Evolutionary conservation across 2,329 filamentous ascomycete genomes (phyloP).

Genomic region (Didymella exigua): DNA sequence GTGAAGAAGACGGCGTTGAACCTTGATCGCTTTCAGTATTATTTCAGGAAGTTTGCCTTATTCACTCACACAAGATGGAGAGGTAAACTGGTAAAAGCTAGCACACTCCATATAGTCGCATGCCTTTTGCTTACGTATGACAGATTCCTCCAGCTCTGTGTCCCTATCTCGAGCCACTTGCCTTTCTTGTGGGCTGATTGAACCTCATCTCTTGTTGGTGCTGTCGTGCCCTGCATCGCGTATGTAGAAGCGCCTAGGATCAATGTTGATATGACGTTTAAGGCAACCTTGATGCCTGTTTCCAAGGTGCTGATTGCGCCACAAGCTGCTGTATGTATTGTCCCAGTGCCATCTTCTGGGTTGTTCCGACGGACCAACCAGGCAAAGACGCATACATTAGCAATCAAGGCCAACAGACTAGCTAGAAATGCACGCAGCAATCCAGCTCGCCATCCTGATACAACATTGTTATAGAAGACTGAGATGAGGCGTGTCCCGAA

Average conservation of each 20-base stretch:
- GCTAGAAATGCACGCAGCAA: constrained; percentile 20
- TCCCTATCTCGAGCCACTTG: constrained; percentile 28
- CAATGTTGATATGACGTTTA: constrained; percentile 54
- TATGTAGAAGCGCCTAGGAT: constrained; percentile 27
- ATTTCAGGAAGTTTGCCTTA: background rate
- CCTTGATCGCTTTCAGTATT: background rate
- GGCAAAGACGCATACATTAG: constrained; percentile 18
- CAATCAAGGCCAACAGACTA: constrained; percentile 16
- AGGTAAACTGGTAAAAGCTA: constrained; percentile 22
- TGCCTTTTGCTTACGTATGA: constrained; percentile 18
- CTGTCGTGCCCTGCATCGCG: constrained; percentile 30
- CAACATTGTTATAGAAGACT: constrained; percentile 15
- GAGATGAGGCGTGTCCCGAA: constrained; percentile 15
- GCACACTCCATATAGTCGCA: constrained; percentile 14
- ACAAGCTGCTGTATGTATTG: constrained; percentile 29
- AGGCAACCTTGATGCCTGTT: constrained; percentile 48
- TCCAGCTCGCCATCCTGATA: constrained; percentile 24
- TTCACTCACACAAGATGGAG: constrained; percentile 24
- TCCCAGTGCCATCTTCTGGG: background rate
- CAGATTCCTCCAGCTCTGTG: constrained; percentile 22
- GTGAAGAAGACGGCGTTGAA: constrained; percentile 28
- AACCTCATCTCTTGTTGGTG: constrained; percentile 30
- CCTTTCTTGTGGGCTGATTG: constrained; percentile 32
- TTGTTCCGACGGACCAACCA: constrained; percentile 10
- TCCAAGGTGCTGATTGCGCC: constrained; percentile 11